Base-by-base conservation (phyloP, 2,329 filamentous ascomycete species). In the Xenosphaeropsis pyriputrescens region DNA sequence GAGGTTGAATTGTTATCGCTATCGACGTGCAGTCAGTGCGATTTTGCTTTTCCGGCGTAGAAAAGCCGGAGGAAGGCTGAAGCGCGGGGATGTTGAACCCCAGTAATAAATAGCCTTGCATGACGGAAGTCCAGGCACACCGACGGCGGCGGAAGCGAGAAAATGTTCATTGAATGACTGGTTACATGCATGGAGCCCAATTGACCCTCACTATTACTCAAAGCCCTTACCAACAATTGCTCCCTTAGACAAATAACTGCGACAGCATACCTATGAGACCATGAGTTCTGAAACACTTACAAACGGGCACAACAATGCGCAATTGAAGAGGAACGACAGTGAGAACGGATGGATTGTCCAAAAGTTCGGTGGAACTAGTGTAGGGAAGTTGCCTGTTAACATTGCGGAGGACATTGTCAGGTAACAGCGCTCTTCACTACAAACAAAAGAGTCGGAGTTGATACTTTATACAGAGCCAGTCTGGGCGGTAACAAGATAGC, bases 291-390 rank as follows among this genome's bases (percentile, higher is more conserved):
- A 34, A 40, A 30, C 35, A 26, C 29, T 39, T 18, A 18, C 37
- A 8, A 47, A 47, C 26, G 45, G 48, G 33, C 39, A 39, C 38
- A 32, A 37, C 16, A 34, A 46, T 41, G 38, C 43, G 29, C 29
- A 33, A 19, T 18, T 38, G 13, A 44, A 38, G 35, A 51, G 44
- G 29, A 62, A 62, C 41, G 46, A 52, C 38, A 56, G 50, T 36
- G 36, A 38, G 29, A 36, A 40, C 29, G 50, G 68, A 47, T 94
- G 86, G 88, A 70, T 93, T 19, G 82, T 95, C 36, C 86, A 94
- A 58, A 95, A 95, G 61, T 94, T 93, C 58, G 88, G 88, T 44
- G 89, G 89, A 37, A 98, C 89, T 37, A 93, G 85, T 55, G 83
- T 96, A 37, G 91, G 89, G 50, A 96, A 96, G 62, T 94, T 93